Evolutionary conservation across 2,329 filamentous ascomycete species (phyloP).

Genomic region (Dothideomycetes sp.): DNA sequence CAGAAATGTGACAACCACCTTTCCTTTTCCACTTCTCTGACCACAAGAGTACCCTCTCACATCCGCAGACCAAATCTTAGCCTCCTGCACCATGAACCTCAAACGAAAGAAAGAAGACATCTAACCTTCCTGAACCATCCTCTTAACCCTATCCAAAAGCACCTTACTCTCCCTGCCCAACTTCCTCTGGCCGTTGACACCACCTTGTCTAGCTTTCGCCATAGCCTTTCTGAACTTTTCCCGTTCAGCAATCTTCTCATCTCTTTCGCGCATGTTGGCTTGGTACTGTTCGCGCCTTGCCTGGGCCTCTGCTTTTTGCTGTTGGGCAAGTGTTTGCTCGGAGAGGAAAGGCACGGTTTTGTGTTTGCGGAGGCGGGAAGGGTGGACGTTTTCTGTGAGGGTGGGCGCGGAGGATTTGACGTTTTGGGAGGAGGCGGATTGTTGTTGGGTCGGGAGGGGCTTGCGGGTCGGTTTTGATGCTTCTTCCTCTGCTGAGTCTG

Average conservation of each 20-base stretch:
- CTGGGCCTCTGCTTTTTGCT: slow-evolving; percentile 55
- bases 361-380: slow-evolving; percentile 24
- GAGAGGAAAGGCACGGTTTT: slow-evolving; percentile 37
- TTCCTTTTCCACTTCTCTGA: no score
- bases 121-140: slow-evolving; percentile 49
- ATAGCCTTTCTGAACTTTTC: slow-evolving; percentile 62
- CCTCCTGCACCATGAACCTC: no score
- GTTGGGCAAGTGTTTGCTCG: slow-evolving; percentile 39
- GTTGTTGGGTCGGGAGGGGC: background rate
- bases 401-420: background rate
- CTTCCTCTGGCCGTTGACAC: slow-evolving; percentile 64
- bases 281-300: slow-evolving; percentile 50
- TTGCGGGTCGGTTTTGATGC: background rate
- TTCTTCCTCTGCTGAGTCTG: slow-evolving; percentile 6
- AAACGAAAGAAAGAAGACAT: no score
- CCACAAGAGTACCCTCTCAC: no score
- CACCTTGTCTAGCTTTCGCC: slow-evolving; percentile 51
- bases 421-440: slow-evolving; percentile 5
- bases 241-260: slow-evolving; percentile 48
- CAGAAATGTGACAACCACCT: no score
- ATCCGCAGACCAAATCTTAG: no score
- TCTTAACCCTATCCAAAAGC: slow-evolving; percentile 68
- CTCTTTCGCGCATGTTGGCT: slow-evolving; percentile 53
- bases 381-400: background rate
- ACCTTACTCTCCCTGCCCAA: slow-evolving; percentile 72